Evolutionary conservation across 495 filamentous ascomycete species (phyloP), one percentile per base, ranked within the genome.

Genomic region (Podospora pseudopauciseta): DNA sequence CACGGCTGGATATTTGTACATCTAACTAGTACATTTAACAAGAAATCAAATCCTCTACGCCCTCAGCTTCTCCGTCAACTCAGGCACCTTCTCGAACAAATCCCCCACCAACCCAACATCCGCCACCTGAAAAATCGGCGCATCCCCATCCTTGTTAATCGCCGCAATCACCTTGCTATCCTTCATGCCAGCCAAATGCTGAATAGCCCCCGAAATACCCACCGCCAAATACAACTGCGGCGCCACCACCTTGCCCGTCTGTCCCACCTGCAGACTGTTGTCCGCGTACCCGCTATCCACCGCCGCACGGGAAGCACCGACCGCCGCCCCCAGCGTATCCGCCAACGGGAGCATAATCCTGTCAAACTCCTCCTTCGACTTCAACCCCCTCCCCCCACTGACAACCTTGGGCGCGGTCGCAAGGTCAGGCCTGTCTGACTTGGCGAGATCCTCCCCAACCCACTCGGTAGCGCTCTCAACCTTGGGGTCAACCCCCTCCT

Each of bases 161-260:
- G 92, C 92, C 53, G 93, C 96, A 85, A 99, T 99, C 68, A 99
- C 96, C 85, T 99, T 99, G 84, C 92, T 96, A 77, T 99, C 95
- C 87, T 99, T 99, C 95, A 99, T 99, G 76, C 95, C 95, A 56
- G 96, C 96, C 80, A 99, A 82, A 86, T 99, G 95, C 81, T 99
- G 95, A 70, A 99, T 99, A 26, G 95, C 95, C 60, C 95, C 95
- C 5, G 91, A 95, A 75, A 99, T 98, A 74, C 95, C 95, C 18
- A 93, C 94, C 34, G 92, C 95, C 67, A 99, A 86, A 77, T 99
- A 99, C 68, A 98, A 82, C 79, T 99, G 90, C 65, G 95, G 95
- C 56, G 95, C 95, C 39, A 99, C 93, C 68, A 97, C 96, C 87
- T 99, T 99, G 68, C 95, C 95, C 6, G 95, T 99, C 82, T 99